Evolutionary conservation across 768 basidiomycete species (phyloP), one percentile per base, ranked within the genome.

Genomic region (Lepiota venenata): DNA sequence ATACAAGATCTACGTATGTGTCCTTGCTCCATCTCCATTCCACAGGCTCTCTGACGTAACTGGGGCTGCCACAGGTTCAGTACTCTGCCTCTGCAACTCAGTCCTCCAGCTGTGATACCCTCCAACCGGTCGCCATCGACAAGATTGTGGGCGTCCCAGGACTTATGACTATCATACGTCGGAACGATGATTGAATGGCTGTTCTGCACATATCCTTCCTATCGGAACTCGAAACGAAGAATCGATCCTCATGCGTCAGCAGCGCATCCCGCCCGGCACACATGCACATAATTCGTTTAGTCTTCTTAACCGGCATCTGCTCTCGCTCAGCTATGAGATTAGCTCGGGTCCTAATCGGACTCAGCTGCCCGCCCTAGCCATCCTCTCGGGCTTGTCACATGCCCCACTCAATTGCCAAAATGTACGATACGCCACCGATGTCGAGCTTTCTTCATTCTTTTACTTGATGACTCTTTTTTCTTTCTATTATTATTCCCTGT

Each of bases 81-180:
- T 91, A 91, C 60, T 71, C 66, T 16, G 88, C 85, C 6, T 74
- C 69, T 3, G 84, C 85, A 4, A 79, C 83, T 2, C 79, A 76
- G 47, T 81, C 83, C 2, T 62, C 68, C 7, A 59, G 59, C 2
- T 67, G 72, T 2, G 87, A 90, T 65, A 81, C 86, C 9, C 78
- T 77, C 60, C 73, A 73, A 29, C 87, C 87, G 2, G 79, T 89
- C 20, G 80, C 81, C 1, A 66, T 89, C 50, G 80, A 85, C 53
- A 74, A 78, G 55, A 81, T 79, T 41, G 76, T 70, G 58, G 75
- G 78, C 58, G 74, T 90, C 2, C 84, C 87, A 5, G 88, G 88
- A 10, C 76, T 89, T 29, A 91, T 91, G 88, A 89, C 85, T 37
- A 80, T 90, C 64, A 27, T 84, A 46, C 70, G 69, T 41, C 74